Conservation (phyloP, 2,329 filamentous ascomycete genomes). For the Cryphonectria parasitica region DNA sequence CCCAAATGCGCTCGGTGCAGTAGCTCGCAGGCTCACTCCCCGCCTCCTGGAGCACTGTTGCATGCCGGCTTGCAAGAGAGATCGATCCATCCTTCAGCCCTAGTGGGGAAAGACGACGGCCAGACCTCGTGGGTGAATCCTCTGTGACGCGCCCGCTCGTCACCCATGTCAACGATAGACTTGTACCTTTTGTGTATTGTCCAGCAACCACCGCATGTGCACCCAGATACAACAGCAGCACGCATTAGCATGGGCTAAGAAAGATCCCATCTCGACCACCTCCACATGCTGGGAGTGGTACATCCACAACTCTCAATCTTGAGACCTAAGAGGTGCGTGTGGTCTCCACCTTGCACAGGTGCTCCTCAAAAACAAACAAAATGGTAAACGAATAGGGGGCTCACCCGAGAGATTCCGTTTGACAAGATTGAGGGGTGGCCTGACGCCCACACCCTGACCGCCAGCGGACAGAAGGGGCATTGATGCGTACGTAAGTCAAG, state of each 20-base stretch:
- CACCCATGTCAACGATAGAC: background rate
- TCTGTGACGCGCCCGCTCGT: background rate
- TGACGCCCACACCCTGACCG: background rate
- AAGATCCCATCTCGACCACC: background rate
- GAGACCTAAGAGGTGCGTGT: background rate
- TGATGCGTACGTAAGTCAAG: background rate
- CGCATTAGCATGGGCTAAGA: background rate
- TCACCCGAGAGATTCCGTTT: background rate
- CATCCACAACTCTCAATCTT: background rate
- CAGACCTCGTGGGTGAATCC: background rate
- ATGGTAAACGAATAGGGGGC: background rate
- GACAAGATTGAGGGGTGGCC: background rate
- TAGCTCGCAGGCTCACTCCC: background rate
- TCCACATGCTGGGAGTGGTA: background rate
- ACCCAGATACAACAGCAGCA: background rate
- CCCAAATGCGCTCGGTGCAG: background rate
- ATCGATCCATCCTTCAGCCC: constrained; percentile 23
- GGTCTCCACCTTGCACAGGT: background rate
- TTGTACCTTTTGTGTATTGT: constrained; percentile 1
- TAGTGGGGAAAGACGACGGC: constrained; percentile 14
- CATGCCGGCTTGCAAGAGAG: constrained; percentile 10
- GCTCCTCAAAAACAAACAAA: background rate
- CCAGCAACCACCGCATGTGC: background rate
- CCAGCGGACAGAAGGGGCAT: background rate
- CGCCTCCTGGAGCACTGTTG: constrained; percentile 1